Conservation (phyloP, 495 filamentous ascomycete species). For the Hypoxylon trugodes region DNA sequence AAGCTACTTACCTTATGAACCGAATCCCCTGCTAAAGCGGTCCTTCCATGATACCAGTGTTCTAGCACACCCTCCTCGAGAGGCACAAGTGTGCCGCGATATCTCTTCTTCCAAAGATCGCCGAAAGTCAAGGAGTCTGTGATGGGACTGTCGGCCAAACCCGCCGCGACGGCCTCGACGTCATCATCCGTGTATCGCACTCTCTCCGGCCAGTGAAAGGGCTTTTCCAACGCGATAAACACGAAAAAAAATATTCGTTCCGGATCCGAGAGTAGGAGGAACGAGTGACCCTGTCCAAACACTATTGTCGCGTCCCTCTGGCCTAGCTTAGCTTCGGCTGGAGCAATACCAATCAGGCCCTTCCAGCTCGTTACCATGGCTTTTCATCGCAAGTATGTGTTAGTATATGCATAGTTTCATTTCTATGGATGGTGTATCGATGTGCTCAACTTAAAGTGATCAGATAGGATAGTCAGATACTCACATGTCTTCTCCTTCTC, state of each 20-base stretch:
- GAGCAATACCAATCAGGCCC: neutral
- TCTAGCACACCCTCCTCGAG: slow-evolving; percentile 47
- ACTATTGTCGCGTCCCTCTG: neutral
- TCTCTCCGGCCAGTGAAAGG: neutral
- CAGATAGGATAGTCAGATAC: neutral
- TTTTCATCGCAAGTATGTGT: too few relatives aligned
- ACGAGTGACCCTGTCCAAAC: neutral
- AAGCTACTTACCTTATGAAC: slow-evolving; percentile 39
- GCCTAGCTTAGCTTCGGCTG: neutral
- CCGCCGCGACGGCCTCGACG: slow-evolving; percentile 18
- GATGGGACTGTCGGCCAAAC: slow-evolving; percentile 10
- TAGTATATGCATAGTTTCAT: too few relatives aligned
- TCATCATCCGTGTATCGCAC: slow-evolving; percentile 44
- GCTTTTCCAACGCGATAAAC: neutral
- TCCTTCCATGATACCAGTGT: slow-evolving; percentile 41
- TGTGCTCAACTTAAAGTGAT: neutral
- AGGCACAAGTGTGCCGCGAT: slow-evolving; percentile 17
- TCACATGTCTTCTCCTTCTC: neutral
- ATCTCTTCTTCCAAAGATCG: slow-evolving; percentile 41
- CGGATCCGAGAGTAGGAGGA: neutral
- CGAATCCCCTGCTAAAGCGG: slow-evolving; percentile 47
- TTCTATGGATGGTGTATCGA: too few relatives aligned
- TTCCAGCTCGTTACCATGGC: neutral
- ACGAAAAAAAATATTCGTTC: neutral
- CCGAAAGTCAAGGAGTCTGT: slow-evolving; percentile 19